Conservation (phyloP, 805 yeast genomes). For the Komagataella populi region DNA sequence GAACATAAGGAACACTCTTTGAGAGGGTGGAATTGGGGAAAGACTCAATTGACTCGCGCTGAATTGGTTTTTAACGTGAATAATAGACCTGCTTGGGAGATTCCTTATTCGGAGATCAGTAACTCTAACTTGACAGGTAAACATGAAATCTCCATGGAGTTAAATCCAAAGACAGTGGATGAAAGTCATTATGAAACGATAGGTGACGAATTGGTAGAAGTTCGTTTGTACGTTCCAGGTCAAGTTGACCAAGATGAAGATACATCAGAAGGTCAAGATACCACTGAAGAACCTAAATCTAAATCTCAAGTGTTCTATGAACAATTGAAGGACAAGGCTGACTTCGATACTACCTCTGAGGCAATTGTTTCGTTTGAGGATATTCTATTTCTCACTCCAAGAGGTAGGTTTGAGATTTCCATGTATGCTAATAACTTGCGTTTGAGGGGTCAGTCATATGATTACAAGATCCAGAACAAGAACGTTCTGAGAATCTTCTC, state of each 20-base stretch:
- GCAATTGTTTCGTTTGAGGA: slow-evolving; percentile 90
- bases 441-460: slow-evolving; percentile 94
- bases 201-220: slow-evolving; percentile 93
- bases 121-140: slow-evolving; percentile 87
- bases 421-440: slow-evolving; percentile 81
- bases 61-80: slow-evolving; percentile 79
- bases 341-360: slow-evolving; percentile 85
- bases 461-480: slow-evolving; percentile 83
- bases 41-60: slow-evolving; percentile 80
- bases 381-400: slow-evolving; percentile 84
- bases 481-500: slow-evolving; percentile 86
- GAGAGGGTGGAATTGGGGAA: slow-evolving; percentile 99
- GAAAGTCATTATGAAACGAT: slow-evolving; percentile 35
- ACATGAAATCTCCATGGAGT: slow-evolving; percentile 85
- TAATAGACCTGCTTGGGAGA: slow-evolving; percentile 82
- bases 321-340: slow-evolving; percentile 83
- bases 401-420: slow-evolving; percentile 97
- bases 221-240: slow-evolving; percentile 92
- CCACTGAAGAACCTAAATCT: slow-evolving; percentile 31
- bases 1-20: slow-evolving; percentile 85
- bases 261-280: slow-evolving; percentile 19
- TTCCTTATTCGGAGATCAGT: slow-evolving; percentile 68
- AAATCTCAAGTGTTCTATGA: slow-evolving; percentile 85
- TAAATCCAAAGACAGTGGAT: slow-evolving; percentile 28
- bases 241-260: slow-evolving; percentile 26